A percentile compares a stretch with the other conserved stretches of the same genome.
These are phyloP conservation scores for Aspergillus costaricaensis DNA, from an alignment of 2,329 filamentous ascomycete genomes.

Conservation along the genomic window DNA sequence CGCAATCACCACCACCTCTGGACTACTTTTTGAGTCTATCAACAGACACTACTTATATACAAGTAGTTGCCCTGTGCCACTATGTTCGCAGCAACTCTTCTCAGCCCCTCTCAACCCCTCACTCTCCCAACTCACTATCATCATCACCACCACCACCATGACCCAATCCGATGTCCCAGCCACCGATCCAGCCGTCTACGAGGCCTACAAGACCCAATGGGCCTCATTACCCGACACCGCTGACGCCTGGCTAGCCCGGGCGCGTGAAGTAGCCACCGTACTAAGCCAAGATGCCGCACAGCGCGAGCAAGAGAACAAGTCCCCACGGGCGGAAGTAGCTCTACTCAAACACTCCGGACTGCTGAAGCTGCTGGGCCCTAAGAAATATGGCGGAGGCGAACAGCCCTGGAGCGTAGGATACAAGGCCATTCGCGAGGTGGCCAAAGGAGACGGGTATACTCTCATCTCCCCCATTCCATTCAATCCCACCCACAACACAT, in stretches of 20 bases:
- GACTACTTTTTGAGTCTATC: background rate
- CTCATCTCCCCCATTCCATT: too few relatives aligned
- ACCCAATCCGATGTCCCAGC: slow-evolving; percentile 20
- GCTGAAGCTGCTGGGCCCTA: slow-evolving; percentile 53
- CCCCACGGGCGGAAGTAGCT: slow-evolving; percentile 53
- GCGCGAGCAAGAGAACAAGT: slow-evolving; percentile 55
- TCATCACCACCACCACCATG: slow-evolving; percentile 14
- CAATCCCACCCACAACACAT: background rate
- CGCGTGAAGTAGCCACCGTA: slow-evolving; percentile 53
- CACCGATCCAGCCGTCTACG: slow-evolving; percentile 46
- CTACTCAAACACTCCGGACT: slow-evolving; percentile 56
- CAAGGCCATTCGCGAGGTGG: slow-evolving; percentile 62
- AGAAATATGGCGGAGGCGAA: slow-evolving; percentile 55
- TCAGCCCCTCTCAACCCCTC: background rate
- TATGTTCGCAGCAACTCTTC: background rate
- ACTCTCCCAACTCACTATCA: background rate
- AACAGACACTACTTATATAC: too few relatives aligned
- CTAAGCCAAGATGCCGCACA: slow-evolving; percentile 51
- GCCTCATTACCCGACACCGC: slow-evolving; percentile 41
- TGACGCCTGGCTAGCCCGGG: slow-evolving; percentile 51
- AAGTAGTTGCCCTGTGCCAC: too few relatives aligned
- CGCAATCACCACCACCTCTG: background rate
- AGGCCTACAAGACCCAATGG: slow-evolving; percentile 43
- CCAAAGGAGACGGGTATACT: slow-evolving; percentile 62
- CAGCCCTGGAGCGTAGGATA: slow-evolving; percentile 60